Evolutionary conservation across 345 rosid genomes (phyloP), one percentile per base, ranked within the genome.

Genomic region (Brassica nigra): DNA sequence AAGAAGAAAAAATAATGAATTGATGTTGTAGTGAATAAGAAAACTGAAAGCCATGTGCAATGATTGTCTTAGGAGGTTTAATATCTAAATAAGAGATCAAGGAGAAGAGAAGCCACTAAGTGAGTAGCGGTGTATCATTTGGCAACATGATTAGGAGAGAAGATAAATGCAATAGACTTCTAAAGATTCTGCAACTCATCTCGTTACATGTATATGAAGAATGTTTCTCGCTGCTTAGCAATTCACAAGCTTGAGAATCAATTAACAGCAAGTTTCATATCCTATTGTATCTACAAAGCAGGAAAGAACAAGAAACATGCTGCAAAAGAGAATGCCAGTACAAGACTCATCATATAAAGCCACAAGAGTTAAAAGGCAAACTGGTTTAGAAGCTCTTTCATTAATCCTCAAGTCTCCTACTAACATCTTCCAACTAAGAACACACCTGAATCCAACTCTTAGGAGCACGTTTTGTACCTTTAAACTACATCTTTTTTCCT

Each of bases 371-470:
- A 6, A 42, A 23, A 54, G 66, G 62, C 67, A 75, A 75, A 75
- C 62, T 36, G 62, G 73, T 65, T 64, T 63, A 42, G 2, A 70
- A 55, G 72, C 77, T 67, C 39, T 57, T n/a, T 62, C 75, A 62
- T 30, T 29, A 62, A 68, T 80, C 64, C 16, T 74, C 70, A 29
- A 68, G 66, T 70, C 54, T 64, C 63, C 76, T 62, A 70, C 70
- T 37, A 74, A 74, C 74, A 74, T 70, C 76, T 75, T 42, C 61
- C 61, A 63, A 69, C 61, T 80, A 64, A 57, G 33, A 70, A 76
- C 83, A 80, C 67, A 76, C 72, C 79, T 70, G 67, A 70, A 75
- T 75, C 68, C 66, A 76, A 30, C 83, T 54, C 67, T 66, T 39
- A 76, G 44, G 70, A 76, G 37, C 69, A 71, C 16, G 27, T 58